These are phyloP conservation scores for Didymella segeticola DNA, from an alignment of 2,329 filamentous ascomycete species.

Conservation along the genomic window DNA sequence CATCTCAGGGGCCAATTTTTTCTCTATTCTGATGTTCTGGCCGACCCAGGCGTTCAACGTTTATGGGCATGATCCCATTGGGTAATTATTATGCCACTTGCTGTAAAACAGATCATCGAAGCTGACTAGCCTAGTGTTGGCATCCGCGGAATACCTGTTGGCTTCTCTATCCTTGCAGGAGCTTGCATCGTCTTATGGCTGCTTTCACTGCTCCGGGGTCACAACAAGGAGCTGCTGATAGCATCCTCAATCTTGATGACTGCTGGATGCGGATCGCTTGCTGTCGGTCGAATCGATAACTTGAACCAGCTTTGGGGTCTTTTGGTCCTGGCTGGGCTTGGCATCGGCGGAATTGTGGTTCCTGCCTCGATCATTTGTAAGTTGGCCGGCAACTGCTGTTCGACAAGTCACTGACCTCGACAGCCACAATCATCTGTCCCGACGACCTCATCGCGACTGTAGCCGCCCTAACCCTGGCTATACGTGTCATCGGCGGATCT, in stretches of 20 bases:
- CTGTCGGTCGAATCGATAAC: slow-evolving; percentile 60
- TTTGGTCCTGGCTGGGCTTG: slow-evolving; percentile 66
- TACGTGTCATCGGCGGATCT: slow-evolving; percentile 71
- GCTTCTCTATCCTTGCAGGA: slow-evolving; percentile 68
- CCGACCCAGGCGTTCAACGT: slow-evolving; percentile 42
- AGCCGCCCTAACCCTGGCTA: slow-evolving; percentile 69
- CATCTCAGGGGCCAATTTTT: slow-evolving; percentile 43
- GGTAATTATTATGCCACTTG: too few species aligned
- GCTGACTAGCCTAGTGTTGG: too few species aligned
- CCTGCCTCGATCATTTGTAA: slow-evolving; percentile 67
- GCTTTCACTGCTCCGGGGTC: slow-evolving; percentile 63
- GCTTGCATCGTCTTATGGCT: slow-evolving; percentile 65
- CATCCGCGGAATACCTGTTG: slow-evolving; percentile 68
- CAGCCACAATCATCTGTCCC: slow-evolving; percentile 70
- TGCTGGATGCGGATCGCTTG: slow-evolving; percentile 65
- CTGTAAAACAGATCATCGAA: too few species aligned
- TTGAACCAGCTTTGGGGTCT: slow-evolving; percentile 63
- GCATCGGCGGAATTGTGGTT: slow-evolving; percentile 72
- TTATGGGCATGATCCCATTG: slow-evolving; percentile 63
- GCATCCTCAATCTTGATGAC: slow-evolving; percentile 69
- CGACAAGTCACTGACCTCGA: background rate
- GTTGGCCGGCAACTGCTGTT: background rate
- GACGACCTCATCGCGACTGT: slow-evolving; percentile 74
- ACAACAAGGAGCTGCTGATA: slow-evolving; percentile 67
- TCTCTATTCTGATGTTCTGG: slow-evolving; percentile 44